Evolutionary conservation across 768 basidiomycete genomes (phyloP).

Genomic region (Mycena sanguinolenta): DNA sequence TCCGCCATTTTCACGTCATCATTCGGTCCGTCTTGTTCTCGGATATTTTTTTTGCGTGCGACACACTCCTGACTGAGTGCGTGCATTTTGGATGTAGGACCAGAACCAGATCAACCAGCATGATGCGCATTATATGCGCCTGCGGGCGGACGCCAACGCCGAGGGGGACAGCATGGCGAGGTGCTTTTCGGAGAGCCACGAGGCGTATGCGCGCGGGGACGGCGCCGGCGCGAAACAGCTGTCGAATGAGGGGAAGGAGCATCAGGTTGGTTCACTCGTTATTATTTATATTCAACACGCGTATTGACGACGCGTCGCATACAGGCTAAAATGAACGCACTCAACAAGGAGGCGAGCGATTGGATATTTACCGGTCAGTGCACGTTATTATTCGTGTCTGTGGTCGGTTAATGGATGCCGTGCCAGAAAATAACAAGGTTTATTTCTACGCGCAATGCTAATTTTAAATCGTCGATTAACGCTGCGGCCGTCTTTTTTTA

Average conservation of each 20-base stretch:
- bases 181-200: conserved; percentile 78
- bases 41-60: background rate
- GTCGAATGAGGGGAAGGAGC: conserved; percentile 83
- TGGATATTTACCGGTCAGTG: conserved; percentile 87
- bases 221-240: conserved; percentile 87
- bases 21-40: conserved; percentile 19
- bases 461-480: too few relatives aligned
- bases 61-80: background rate
- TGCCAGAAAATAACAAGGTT: conserved; percentile 82
- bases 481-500: background rate
- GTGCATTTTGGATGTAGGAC: conserved; percentile 53
- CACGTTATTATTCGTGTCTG: background rate
- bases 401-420: conserved; percentile 2
- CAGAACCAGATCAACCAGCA: conserved; percentile 74
- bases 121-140: conserved; percentile 74
- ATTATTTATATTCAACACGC: background rate
- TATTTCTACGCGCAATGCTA: background rate
- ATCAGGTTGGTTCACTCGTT: conserved; percentile 58
- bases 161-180: conserved; percentile 86
- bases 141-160: conserved; percentile 82
- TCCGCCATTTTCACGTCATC: background rate
- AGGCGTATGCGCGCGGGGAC: conserved; percentile 80
- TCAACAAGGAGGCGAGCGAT: conserved; percentile 86
- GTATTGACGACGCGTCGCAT: background rate
- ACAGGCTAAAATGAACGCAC: conserved; percentile 71